These are phyloP conservation scores for Mycena kentingensis DNA, from an alignment of 768 basidiomycete genomes.

Conservation along the genomic window DNA sequence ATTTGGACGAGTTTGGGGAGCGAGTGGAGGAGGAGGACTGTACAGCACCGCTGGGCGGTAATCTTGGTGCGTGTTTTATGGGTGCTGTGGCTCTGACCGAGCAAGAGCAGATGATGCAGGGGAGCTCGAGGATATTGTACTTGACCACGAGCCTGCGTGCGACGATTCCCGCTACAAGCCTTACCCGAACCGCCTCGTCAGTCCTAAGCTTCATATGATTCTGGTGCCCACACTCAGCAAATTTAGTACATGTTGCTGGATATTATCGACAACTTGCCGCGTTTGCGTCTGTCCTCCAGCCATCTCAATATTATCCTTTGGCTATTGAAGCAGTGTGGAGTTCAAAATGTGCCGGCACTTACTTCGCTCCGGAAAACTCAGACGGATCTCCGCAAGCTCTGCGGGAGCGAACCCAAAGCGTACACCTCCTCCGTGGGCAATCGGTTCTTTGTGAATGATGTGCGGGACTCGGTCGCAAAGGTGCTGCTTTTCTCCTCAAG, in stretches of 20 bases:
- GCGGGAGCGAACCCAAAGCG: not conserved
- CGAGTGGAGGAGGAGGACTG: not conserved
- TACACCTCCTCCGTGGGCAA: slow-evolving; percentile 15
- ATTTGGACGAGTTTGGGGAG: not conserved
- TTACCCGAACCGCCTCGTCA: not conserved
- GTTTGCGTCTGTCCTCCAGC: slow-evolving; percentile 16
- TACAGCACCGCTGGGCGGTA: not conserved
- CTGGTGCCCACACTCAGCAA: not conserved
- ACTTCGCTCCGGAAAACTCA: slow-evolving; percentile 7
- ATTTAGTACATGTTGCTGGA: slow-evolving; percentile 17
- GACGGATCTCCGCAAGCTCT: not conserved
- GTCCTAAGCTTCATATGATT: not conserved
- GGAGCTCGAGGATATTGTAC: not conserved
- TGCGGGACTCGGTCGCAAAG: slow-evolving; percentile 14
- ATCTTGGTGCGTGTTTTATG: not conserved
- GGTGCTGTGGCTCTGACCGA: too few species aligned
- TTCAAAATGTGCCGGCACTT: slow-evolving; percentile 17
- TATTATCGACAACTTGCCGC: slow-evolving; percentile 24
- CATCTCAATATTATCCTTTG: slow-evolving; percentile 25
- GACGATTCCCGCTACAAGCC: not conserved
- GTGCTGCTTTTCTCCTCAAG: not conserved
- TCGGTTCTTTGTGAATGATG: slow-evolving; percentile 25
- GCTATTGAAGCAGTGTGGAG: slow-evolving; percentile 14
- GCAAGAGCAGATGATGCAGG: not conserved
- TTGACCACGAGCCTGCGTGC: not conserved